A percentile compares a stretch with the other conserved stretches of the same genome.
Conservation (phyloP, 179 eudicot species). For the Silene vulgaris region DNA sequence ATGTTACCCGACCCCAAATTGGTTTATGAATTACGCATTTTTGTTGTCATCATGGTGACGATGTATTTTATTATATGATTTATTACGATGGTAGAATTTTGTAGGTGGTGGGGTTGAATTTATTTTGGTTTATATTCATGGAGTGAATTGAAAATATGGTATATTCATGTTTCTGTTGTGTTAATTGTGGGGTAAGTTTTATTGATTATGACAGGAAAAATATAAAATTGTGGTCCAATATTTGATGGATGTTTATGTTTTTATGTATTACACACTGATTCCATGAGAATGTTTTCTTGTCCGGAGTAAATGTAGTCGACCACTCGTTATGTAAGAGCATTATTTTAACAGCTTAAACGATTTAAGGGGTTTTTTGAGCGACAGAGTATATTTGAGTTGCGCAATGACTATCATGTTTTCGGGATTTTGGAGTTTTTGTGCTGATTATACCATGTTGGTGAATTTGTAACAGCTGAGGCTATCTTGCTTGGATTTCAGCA, state of each 20-base stretch:
- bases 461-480: constrained; percentile 68
- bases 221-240: not conserved
- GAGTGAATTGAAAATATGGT: constrained; percentile 19
- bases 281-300: not conserved
- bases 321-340: too few relatives aligned
- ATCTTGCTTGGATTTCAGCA: constrained; percentile 92
- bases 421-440: not conserved
- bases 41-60: not conserved
- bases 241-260: not conserved
- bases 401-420: not conserved
- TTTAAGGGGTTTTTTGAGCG: too few relatives aligned
- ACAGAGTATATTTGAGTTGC: too few relatives aligned
- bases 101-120: not conserved
- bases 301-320: too few relatives aligned
- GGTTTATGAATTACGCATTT: too few relatives aligned
- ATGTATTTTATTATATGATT: not conserved
- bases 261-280: not conserved
- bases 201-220: constrained; percentile 21
- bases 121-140: not conserved
- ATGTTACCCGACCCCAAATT: too few relatives aligned
- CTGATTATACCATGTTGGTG: constrained; percentile 16
- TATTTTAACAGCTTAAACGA: too few relatives aligned
- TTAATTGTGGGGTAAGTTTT: constrained; percentile 11
- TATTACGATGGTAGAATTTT: not conserved
- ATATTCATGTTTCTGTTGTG: constrained; percentile 9